phyloP scores from a whole-genome alignment of 2,329 filamentous ascomycete species.

The Aspergillus clavatus region DNA sequence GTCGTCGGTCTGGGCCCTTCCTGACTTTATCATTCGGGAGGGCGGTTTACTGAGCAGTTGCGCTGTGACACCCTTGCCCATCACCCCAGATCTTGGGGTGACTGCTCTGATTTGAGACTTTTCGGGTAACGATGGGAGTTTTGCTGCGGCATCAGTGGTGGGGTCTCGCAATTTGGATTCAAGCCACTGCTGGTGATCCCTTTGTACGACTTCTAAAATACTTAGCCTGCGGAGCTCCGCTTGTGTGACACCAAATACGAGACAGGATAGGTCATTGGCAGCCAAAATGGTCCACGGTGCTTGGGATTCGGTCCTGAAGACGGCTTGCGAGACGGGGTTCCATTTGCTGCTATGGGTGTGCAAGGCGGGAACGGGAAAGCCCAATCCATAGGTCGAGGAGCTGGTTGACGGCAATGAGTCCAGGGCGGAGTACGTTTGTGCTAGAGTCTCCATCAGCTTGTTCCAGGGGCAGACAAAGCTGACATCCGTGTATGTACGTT shows the following conservation, averaged over 20 bases:
- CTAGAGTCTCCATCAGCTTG: constrained; percentile 77
- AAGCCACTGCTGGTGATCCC: constrained; percentile 83
- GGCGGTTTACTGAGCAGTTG: constrained; percentile 79
- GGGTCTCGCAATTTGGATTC: constrained; percentile 73
- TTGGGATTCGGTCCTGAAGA: constrained; percentile 90
- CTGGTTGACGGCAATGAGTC: constrained; percentile 41
- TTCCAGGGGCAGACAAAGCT: constrained; percentile 69
- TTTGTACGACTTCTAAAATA: constrained; percentile 88
- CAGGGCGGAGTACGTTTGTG: constrained; percentile 68
- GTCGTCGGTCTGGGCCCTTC: constrained; percentile 55
- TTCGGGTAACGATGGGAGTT: constrained; percentile 29
- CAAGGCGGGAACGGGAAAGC: constrained; percentile 50
- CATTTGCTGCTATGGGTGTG: constrained; percentile 88
- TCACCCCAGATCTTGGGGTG: constrained; percentile 46
- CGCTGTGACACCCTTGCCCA: constrained; percentile 82
- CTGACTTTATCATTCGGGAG: constrained; percentile 46
- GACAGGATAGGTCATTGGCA: constrained; percentile 90
- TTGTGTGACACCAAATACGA: constrained; percentile 98
- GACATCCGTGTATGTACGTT: constrained; percentile 84
- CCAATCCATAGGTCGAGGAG: constrained; percentile 33
- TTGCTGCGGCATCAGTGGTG: constrained; percentile 46
- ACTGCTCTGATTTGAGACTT: constrained; percentile 34
- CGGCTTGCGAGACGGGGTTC: constrained; percentile 87
- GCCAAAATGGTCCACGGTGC: constrained; percentile 94
- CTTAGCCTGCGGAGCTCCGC: constrained; percentile 91